Evolutionary conservation across 208 protist genomes (phyloP), one percentile per base, ranked within the genome.

Genomic region (Trypanosoma brucei): DNA sequence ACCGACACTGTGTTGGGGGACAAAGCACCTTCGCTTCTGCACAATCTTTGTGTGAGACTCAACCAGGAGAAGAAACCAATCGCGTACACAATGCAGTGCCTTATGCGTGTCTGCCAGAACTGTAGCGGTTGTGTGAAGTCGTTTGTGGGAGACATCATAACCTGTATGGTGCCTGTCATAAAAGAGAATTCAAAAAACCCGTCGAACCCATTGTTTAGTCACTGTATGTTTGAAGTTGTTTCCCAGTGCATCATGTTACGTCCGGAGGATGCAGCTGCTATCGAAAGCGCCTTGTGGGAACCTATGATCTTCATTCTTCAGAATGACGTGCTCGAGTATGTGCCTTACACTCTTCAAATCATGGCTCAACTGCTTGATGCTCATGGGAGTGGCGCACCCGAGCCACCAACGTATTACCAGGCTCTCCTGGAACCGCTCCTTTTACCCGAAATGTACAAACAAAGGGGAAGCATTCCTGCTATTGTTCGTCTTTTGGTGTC

Each of bases 321-420:
- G 4, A 81, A 92, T 54, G 95, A 98, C 71, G 87, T 98, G 39
- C 38, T 79, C 52, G 97, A 99, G 75, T 98, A 98, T 62, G 72
- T 92, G n/a, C 97, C 98, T 14, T 99, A 98, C 70, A 88, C 88
- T 30, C 96, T 98, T 67, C 98, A 99, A 75, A 72, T 99, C 0
- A 74, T 98, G 34, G 69, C 96, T 7, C 92, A 98, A 70, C 71
- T 99, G 33, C 82, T 99, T 53, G 92, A 95, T 75, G 81, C 83
- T 30, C 72, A 82, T 57, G 65, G 72, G 33, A 51, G 49, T 5
- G 51, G 58, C 33, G 68, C 54, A 8, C 44, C 35, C 2, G 71
- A 75, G 37, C 82, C 82, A 0, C 79, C 85, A 3, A 68, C 72
- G 54, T 50, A 82, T 33, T 96, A 91, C 67, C 62, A 76, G 14